Base-by-base conservation (phyloP, 352 stramenopile genomes). In the Phytophthora aleatoria region DNA sequence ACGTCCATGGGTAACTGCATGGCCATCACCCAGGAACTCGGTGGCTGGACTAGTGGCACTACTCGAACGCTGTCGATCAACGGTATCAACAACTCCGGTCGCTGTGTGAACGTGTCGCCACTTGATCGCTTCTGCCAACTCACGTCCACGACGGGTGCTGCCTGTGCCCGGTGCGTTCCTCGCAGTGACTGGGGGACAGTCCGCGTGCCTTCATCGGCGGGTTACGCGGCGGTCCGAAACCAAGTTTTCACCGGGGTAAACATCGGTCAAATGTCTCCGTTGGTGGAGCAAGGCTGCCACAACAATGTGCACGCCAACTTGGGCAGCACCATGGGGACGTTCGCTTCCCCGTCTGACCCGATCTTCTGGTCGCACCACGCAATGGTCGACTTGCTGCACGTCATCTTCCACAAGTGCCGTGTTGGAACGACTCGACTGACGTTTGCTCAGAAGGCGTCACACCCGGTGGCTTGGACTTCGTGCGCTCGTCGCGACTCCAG, bases 311-410 rank as follows among this genome's bases (percentile, higher is more conserved):
- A 94, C 66, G 67, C 62, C 3, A 68, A 69, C 24, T 57, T 92
- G 8, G 76, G n/a, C n/a, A 65, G 71, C 13, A 77, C 71, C 6
- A 92, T 94, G 74, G 58, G 61, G 2, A 81, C 74, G 2, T 83
- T 89, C 49, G 64, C 72, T 31, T 79, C 82, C 12, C 79, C 84
- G 0, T 31, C 71, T 0, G 85, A 94, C 41, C 83, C 83, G 10
- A 65, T 92, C 24, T 94, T 94, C 60, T 94, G 74, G 74, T 92
- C 82, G 20, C 81, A 91, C 50, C 86, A 94, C 63, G 70, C 79
- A 2, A 87, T 77, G 57, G 62, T 94, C 4, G 86, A 94, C 51
- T 45, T 80, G 35, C 63, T 94, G 11, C 77, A 90, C 57, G 64
- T 69, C 8, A 61, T 91, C 35, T 92, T 89, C 71, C 74, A 90